Conservation (phyloP, 768 basidiomycete genomes). For the Pleurotus citrinopileatus region DNA sequence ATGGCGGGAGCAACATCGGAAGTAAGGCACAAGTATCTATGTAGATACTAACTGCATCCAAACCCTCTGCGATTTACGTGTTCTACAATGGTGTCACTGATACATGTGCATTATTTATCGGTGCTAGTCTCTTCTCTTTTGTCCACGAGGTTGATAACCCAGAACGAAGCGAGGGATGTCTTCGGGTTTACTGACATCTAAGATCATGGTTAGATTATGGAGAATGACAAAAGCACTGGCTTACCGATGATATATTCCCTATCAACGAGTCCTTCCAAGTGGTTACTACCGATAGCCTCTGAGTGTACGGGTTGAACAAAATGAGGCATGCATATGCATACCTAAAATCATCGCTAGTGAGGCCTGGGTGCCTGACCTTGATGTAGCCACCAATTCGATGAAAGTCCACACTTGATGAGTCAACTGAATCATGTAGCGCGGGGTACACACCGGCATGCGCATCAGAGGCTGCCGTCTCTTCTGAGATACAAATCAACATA, state of each 20-base stretch:
- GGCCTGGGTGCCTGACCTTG: not conserved
- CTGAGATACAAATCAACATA: not conserved
- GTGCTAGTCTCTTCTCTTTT: no score
- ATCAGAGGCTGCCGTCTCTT: not conserved
- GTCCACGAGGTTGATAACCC: no score
- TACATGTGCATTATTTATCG: no score
- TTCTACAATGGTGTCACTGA: no score
- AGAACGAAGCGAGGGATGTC: no score
- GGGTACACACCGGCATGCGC: not conserved
- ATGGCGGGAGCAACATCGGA: slow-evolving; percentile 42
- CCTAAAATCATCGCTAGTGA: not conserved
- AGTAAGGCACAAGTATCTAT: not conserved
- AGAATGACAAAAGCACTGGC: no score
- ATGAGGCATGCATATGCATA: not conserved
- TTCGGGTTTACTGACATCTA: slow-evolving; percentile 2
- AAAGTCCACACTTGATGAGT: not conserved
- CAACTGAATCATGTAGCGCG: not conserved
- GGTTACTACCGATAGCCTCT: no score
- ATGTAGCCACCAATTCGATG: not conserved
- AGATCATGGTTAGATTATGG: not conserved
- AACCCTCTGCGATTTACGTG: no score
- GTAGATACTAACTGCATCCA: no score
- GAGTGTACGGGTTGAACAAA: no score
- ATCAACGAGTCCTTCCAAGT: no score
- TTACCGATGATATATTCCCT: no score